Base-by-base conservation (phyloP, 805 yeast species). In the Ogataea nakhonphanomensis region DNA sequence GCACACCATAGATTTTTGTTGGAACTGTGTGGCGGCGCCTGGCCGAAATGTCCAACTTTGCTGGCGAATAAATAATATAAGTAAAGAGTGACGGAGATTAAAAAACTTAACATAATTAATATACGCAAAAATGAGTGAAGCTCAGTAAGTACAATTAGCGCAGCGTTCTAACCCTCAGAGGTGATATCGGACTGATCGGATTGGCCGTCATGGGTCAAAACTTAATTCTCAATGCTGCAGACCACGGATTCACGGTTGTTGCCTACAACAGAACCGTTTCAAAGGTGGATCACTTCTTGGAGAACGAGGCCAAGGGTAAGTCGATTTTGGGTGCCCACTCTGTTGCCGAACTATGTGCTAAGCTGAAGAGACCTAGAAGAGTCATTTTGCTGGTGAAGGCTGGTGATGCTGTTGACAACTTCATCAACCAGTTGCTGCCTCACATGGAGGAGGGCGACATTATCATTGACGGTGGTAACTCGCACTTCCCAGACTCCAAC, bases 141-240 rank as follows among this genome's bases (percentile, higher is more conserved):
- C 48, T 35, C 40, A 39, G 48, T 45, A 41, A 37, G 48, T 45
- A 29, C 11, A 17, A 23, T 20, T 17, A 8, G 25, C 26, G 22
- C 7, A 12, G 20, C 9, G 20, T 8, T 38, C 55, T 51, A 47
- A 46, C 53, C 32, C 8, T 6, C 13, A 80, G 86, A 66, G 93
- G 91, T 77, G 99, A 91, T 82, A 81, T 91, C 69, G 99, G 97
- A 71, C 86, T 91, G 68, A 90, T 93, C 64, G 99, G 99, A 67
- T 79, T 91, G 79, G 99, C 99, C 84, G 99, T 91, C 57, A 91
- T 91, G 99, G 99, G 99, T 71, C 95, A 86, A 78, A 91, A 91
- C 80, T 76, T 91, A 78, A 88, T 91, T 67, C 78, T 91, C 55
- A 91, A 91, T 71, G 95, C 95, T 62, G 99, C 99, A 57, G 99